Evolutionary conservation across 495 filamentous ascomycete genomes (phyloP).

Genomic region (Neurospora discreta): DNA sequence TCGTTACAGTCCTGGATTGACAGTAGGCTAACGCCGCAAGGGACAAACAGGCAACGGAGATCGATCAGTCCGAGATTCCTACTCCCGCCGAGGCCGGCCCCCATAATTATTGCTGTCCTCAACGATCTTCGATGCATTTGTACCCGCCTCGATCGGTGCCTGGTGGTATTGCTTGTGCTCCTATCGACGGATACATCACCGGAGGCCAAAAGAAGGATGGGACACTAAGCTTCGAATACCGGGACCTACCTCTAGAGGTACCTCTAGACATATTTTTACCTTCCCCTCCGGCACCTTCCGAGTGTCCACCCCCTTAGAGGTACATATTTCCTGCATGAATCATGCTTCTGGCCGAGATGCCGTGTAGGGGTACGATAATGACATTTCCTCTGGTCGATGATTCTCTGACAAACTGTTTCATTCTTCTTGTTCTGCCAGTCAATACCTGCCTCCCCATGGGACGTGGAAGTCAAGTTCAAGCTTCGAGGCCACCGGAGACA

Average conservation of each 20-base stretch:
- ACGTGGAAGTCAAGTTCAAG: neutral
- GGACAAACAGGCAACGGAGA: neutral
- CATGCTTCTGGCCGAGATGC: neutral
- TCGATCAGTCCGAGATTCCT: neutral
- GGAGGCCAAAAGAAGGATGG: slow-evolving; percentile 30
- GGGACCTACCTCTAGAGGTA: neutral
- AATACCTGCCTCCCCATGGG: neutral
- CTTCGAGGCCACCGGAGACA: neutral
- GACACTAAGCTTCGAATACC: slow-evolving; percentile 16
- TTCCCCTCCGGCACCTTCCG: neutral
- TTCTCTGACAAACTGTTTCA: neutral
- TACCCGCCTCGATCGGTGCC: neutral
- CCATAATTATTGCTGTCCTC: neutral
- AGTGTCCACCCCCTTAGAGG: neutral
- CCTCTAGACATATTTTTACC: neutral
- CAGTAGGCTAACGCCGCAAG: neutral
- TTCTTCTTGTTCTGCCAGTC: neutral
- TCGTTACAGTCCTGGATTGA: neutral
- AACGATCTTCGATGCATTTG: neutral
- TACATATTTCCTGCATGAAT: neutral
- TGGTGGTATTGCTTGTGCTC: slow-evolving; percentile 10
- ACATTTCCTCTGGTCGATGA: neutral
- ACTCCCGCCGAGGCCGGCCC: neutral
- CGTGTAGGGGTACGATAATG: neutral
- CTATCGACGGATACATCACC: slow-evolving; percentile 29